phyloP scores from a whole-genome alignment of 164 flowering plant species.

The Kingdonia uniflora region DNA sequence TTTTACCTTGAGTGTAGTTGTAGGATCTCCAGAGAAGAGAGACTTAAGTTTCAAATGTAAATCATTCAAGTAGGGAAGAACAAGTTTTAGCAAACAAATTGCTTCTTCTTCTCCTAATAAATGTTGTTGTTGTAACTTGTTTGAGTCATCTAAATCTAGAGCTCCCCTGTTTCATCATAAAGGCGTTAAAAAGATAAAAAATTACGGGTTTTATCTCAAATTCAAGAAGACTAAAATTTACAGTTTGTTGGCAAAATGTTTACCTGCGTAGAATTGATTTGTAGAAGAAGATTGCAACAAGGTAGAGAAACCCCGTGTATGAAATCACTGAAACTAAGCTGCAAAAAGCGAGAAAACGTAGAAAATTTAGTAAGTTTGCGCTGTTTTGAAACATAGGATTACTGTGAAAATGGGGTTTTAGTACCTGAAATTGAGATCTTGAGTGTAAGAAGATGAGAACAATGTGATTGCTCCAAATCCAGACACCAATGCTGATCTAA shows the following conservation, averaged over 20 bases:
- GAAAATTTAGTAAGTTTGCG: background rate
- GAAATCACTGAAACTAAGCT: conserved; percentile 74
- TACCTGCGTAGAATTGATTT: background rate
- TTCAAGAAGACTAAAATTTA: too few relatives aligned
- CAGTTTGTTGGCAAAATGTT: too few relatives aligned
- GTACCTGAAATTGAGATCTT: conserved; percentile 76
- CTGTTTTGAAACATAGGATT: background rate
- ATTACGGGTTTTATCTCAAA: too few relatives aligned
- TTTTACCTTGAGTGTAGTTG: background rate
- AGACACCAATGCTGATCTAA: conserved; percentile 69
- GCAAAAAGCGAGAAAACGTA: conserved; percentile 11
- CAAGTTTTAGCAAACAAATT: background rate
- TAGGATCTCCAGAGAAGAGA: conserved; percentile 1
- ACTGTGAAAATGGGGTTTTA: background rate
- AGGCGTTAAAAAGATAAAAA: too few relatives aligned
- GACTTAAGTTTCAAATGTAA: background rate
- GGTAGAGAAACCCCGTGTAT: conserved; percentile 27
- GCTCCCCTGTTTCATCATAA: background rate
- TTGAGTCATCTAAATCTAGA: background rate
- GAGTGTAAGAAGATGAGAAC: conserved; percentile 53
- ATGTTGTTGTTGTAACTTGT: background rate
- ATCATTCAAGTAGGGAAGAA: background rate
- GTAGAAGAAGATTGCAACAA: conserved; percentile 1
- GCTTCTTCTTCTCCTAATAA: conserved; percentile 1
- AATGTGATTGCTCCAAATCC: conserved; percentile 63